phyloP scores from a whole-genome alignment of 192 early-diverging fungal genomes.

The Phlyctochytrium arcticum region DNA sequence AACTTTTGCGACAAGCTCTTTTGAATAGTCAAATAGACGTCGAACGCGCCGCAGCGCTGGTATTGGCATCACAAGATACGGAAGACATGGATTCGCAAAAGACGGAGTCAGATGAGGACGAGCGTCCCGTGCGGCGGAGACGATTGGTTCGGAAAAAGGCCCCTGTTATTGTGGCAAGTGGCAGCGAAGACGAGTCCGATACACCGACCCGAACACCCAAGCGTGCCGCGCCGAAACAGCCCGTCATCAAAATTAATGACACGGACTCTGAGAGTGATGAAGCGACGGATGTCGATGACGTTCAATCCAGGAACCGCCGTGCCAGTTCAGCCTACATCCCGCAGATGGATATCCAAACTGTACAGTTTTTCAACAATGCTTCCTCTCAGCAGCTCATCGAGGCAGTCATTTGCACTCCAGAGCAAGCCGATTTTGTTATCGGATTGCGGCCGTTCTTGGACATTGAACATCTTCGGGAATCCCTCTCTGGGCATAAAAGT shows the following conservation, averaged over 20 bases:
- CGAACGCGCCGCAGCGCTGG: background rate
- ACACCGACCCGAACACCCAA: background rate
- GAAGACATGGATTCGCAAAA: background rate
- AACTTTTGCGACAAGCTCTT: background rate
- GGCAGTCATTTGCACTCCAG: constrained; percentile 27
- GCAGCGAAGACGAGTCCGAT: background rate
- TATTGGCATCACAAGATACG: too few relatives aligned
- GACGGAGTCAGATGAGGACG: background rate
- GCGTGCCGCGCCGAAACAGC: too few relatives aligned
- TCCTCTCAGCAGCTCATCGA: constrained; percentile 33
- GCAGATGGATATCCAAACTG: constrained; percentile 36
- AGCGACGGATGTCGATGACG: constrained; percentile 54
- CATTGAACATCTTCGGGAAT: constrained; percentile 57
- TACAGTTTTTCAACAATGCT: constrained; percentile 37
- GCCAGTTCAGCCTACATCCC: constrained; percentile 20
- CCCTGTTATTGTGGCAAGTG: background rate
- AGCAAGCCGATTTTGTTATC: constrained; percentile 52
- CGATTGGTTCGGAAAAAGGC: constrained; percentile 11
- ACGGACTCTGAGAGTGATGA: constrained; percentile 21
- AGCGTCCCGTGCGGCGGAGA: background rate
- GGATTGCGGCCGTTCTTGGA: constrained; percentile 18
- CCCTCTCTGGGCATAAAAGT: constrained; percentile 43
- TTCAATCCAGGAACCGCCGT: too few relatives aligned
- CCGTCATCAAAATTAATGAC: background rate
- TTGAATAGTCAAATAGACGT: background rate